Base-by-base conservation (phyloP, 176 grass and related monocot genomes). In the Avena eriantha region DNA sequence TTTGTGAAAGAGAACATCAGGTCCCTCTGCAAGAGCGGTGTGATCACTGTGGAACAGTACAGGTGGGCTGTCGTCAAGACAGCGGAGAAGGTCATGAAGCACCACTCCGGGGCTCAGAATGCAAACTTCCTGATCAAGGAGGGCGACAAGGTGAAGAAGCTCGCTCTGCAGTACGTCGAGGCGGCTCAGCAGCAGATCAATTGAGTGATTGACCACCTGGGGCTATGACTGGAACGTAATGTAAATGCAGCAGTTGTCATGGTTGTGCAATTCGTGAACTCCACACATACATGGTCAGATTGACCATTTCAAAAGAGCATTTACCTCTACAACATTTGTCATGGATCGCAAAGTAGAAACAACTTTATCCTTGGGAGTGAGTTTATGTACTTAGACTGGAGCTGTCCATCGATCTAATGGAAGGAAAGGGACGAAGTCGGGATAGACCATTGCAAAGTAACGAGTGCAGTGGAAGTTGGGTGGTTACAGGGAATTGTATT, bases 1-100 rank as follows among this genome's bases (percentile, higher is more conserved):
- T 96, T 90, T 58, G 86, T 96, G 47, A 96, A 99, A 83, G 97
- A 96, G 86, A 92, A 96, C 82, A 93, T 99, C 86, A 96, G 97
- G 67, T 89, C 97, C 46, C 92, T 98, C 16, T 96, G 97, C 89
- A 98, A 98, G 90, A 98, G 92, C 3, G 94, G 90, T 3, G 94
- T 96, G 34, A 96, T 98, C 33, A 94, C 81, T 0, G 94, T 93
- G 0, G 84, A 92, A 29, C 97, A 98, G 24, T 98, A 96, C 69
- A 87, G 87, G 48, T 98, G 94, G 94, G 66, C 90, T 7, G 92
- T 96, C 8, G 47, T 10, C 0, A 96, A 92, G 86, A 90, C 97
- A n/a, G 91, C 90, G 0, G 97, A 96, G 4, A 96, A 99, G 61
- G 94, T 99, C 34, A 94, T 93, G 97, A 88, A 48, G 77, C 92